These are phyloP conservation scores for Lactarius tabidus DNA, from an alignment of 768 basidiomycete species.

Conservation along the genomic window DNA sequence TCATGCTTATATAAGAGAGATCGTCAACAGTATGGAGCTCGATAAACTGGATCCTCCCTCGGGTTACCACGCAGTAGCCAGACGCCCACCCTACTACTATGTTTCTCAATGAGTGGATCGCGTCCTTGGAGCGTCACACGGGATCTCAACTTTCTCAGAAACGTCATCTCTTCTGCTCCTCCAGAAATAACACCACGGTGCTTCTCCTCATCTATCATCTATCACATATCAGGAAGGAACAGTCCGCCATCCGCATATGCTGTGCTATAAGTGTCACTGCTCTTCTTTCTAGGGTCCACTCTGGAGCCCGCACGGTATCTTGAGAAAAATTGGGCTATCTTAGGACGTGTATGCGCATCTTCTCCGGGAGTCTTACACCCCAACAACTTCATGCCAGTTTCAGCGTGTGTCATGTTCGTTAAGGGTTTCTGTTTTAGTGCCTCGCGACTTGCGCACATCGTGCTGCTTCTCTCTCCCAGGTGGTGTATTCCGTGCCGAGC, in stretches of 20 bases:
- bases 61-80: not conserved
- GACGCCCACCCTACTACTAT: not conserved
- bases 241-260: not conserved
- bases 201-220: slow-evolving; percentile 7
- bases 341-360: not conserved
- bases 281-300: not conserved
- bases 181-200: not conserved
- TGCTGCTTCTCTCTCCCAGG: too few species aligned
- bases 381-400: not conserved
- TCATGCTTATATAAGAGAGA: not conserved
- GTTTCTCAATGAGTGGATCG: slow-evolving; percentile 2
- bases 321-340: slow-evolving; percentile 4
- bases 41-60: slow-evolving; percentile 1
- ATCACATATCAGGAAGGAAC: not conserved
- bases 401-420: slow-evolving; percentile 3
- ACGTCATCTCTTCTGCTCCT: slow-evolving; percentile 1
- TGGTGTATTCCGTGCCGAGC: too few species aligned
- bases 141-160: not conserved
- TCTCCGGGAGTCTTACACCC: not conserved
- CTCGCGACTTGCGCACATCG: too few species aligned
- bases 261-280: not conserved
- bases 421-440: too few species aligned
- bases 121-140: not conserved
- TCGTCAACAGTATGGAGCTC: not conserved
- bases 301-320: not conserved